These are phyloP conservation scores for Lathyrus oleraceus DNA, from an alignment of 306 rosid genomes.

Conservation along the genomic window DNA sequence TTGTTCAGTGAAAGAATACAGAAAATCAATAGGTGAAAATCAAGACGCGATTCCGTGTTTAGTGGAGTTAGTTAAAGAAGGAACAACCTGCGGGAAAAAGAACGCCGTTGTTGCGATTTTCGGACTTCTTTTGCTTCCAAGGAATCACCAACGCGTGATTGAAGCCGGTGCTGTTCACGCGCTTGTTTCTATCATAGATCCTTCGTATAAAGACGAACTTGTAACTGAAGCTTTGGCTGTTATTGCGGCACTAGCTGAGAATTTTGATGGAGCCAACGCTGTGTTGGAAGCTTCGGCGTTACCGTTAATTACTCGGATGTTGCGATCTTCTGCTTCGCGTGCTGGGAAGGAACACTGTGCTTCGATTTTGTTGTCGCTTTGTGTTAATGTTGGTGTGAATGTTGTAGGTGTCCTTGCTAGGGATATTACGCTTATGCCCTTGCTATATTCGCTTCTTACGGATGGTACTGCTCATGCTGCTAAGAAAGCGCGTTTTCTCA, in stretches of 20 bases:
- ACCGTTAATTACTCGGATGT: conserved; percentile 33
- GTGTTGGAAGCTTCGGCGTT: conserved; percentile 44
- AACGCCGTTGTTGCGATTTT: conserved; percentile 75
- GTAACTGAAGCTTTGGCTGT: conserved; percentile 57
- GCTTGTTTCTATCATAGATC: conserved; percentile 46
- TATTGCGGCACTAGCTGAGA: conserved; percentile 61
- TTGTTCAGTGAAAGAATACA: conserved; percentile 52
- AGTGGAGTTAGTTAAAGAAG: conserved; percentile 57
- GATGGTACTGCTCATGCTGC: conserved; percentile 57
- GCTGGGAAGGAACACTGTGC: conserved; percentile 62
- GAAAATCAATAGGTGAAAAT: conserved; percentile 60
- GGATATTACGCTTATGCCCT: conserved; percentile 53
- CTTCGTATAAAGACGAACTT: conserved; percentile 52
- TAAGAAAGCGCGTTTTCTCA: conserved; percentile 70
- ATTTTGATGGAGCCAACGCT: conserved; percentile 50
- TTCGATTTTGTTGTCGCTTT: conserved; percentile 58
- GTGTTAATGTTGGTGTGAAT: conserved; percentile 56
- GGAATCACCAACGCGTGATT: conserved; percentile 52
- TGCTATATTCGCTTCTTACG: conserved; percentile 57
- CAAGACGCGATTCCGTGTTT: conserved; percentile 54
- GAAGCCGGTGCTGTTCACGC: conserved; percentile 55
- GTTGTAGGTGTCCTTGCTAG: conserved; percentile 52
- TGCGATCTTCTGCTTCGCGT: conserved; percentile 34
- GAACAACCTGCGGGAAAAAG: conserved; percentile 66
- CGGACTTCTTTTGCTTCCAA: conserved; percentile 55